Conservation (phyloP, 495 filamentous ascomycete species). For the Darksidea phi region DNA sequence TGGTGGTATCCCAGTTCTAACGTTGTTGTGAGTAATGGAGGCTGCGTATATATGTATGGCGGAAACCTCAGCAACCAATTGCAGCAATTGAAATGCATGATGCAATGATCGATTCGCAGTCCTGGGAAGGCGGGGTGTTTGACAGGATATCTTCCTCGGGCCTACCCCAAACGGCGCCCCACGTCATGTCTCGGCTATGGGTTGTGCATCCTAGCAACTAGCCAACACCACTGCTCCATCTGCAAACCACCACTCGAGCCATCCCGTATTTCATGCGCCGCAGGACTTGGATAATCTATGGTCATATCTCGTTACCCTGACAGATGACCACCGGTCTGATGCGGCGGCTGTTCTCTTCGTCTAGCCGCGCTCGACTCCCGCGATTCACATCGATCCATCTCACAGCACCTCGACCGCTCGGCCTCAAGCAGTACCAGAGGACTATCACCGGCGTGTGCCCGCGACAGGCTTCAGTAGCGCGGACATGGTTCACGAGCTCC, state of each 20-base stretch:
- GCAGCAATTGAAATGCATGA: no score
- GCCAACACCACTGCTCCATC: neutral
- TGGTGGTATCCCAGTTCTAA: no score
- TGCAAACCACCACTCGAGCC: neutral
- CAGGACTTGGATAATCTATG: constrained; percentile 15
- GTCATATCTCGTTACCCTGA: constrained; percentile 10
- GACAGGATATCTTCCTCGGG: neutral
- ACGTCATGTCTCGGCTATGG: constrained; percentile 31
- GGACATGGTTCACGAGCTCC: constrained; percentile 42
- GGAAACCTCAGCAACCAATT: neutral
- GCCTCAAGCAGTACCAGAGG: constrained; percentile 28
- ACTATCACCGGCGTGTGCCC: constrained; percentile 38
- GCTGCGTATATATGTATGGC: no score
- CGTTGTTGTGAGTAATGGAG: no score
- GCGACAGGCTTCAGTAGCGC: constrained; percentile 26
- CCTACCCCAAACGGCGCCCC: neutral
- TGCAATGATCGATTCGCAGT: no score
- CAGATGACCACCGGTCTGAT: constrained; percentile 41
- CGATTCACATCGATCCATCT: constrained; percentile 8
- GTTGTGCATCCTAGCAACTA: constrained; percentile 3
- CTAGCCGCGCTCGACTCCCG: constrained; percentile 30
- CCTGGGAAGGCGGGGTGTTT: neutral
- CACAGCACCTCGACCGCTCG: constrained; percentile 8
- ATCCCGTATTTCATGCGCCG: neutral
- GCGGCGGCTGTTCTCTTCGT: constrained; percentile 41